Base-by-base conservation (phyloP, 352 stramenopile species). In the Phytophthora podocarpi region DNA sequence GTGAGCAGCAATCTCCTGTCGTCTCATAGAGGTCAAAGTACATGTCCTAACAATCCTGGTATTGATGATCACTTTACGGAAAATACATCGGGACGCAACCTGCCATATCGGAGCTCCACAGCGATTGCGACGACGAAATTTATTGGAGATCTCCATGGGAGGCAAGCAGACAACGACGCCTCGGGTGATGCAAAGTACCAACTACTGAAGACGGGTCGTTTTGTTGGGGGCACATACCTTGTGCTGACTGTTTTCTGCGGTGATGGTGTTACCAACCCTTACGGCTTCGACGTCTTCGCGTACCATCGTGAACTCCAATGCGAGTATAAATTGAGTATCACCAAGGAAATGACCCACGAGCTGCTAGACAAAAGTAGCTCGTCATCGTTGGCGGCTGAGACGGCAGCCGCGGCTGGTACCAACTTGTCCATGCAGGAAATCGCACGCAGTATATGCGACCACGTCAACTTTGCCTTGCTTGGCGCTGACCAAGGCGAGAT, bases 341-440 rank as follows among this genome's bases (percentile, higher is more conserved):
- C 80, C 1, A 85, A 88, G 39, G 74, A 82, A 35, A 87, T 83
- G 60, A 87, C 78, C 0, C 82, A 87, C 39, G 66, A 82, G 11
- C 45, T 91, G 9, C 48, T 91, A 2, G 82, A 89, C 7, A 74
- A 71, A 31, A 78, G 68, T 31, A 85, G 67, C n/a, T 87, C 82
- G 10, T 79, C 69, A 0, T 78, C 76, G 0, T 63, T 87, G 34
- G 80, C 78, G 0, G 74, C 77, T n/a, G 61, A 65, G 23, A 91
- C 79, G 3, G 82, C 77, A n/a, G 82, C 76, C 2, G 79, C 82
- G 0, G 82, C 82, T 0, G 82, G 80, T 0, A 91, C 80, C 7
- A 91, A 91, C 31, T 52, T 88, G 41, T 89, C 78, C 10, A 89
- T 90, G 82, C 78, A 85, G 35, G 54, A 86, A 8, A 91, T 91